phyloP scores from a whole-genome alignment of 495 filamentous ascomycete genomes.

The Hapsidospora chrysogenum region DNA sequence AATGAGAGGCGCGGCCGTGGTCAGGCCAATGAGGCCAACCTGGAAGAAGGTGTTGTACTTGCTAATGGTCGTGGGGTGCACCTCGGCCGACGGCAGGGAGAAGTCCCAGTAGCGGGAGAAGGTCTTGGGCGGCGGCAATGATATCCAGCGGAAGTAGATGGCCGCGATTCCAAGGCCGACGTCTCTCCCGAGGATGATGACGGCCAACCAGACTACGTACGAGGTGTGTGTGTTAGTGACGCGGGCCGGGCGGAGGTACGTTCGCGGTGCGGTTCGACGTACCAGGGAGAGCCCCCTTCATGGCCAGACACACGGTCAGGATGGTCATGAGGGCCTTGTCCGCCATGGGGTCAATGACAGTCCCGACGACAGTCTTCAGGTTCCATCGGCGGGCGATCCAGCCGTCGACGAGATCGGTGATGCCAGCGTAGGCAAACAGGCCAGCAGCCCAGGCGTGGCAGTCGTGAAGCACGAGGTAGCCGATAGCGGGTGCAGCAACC shows the following conservation, averaged over 20 bases:
- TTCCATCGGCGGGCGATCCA: constrained; percentile 80
- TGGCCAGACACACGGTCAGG: constrained; percentile 63
- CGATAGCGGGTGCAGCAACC: constrained; percentile 67
- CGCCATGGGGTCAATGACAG: constrained; percentile 90
- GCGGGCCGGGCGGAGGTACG: not conserved
- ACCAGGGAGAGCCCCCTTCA: constrained; percentile 69
- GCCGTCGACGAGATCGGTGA: constrained; percentile 84
- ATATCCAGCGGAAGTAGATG: constrained; percentile 90
- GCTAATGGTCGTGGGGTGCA: constrained; percentile 77
- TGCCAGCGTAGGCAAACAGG: constrained; percentile 78
- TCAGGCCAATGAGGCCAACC: constrained; percentile 58
- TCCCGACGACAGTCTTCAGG: constrained; percentile 87
- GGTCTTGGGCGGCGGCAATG: constrained; percentile 81
- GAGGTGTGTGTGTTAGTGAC: no score
- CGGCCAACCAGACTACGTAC: constrained; percentile 82
- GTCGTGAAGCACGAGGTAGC: constrained; percentile 77
- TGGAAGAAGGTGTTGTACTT: constrained; percentile 82
- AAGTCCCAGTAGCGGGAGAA: constrained; percentile 96
- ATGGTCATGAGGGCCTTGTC: constrained; percentile 94
- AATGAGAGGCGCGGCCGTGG: constrained; percentile 56
- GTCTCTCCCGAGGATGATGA: constrained; percentile 80
- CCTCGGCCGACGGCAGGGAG: constrained; percentile 78
- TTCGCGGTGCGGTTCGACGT: constrained; percentile 11
- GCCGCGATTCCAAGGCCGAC: constrained; percentile 74
- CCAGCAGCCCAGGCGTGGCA: constrained; percentile 60